Evolutionary conservation across 441 rosid species (phyloP).

Genomic region (Hypseocharis bilobata): DNA sequence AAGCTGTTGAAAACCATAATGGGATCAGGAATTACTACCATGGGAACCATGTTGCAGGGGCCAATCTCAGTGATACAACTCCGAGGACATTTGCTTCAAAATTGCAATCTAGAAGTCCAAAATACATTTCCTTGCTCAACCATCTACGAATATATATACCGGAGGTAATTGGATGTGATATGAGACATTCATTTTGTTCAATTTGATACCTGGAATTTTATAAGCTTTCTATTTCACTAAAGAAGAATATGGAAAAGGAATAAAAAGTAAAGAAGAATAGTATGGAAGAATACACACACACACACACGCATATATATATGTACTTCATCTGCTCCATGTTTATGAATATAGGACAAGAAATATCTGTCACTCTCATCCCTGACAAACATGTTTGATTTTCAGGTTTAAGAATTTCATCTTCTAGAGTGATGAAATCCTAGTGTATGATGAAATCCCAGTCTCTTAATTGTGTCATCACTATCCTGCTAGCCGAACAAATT

Average conservation of each 20-base stretch:
- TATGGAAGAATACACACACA: no score
- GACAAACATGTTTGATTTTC: background rate
- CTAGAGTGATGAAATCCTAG: background rate
- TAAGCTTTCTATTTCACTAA: background rate
- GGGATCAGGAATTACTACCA: conserved; percentile 80
- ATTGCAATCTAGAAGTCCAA: conserved; percentile 94
- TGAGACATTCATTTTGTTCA: conserved; percentile 1
- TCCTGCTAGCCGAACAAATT: background rate
- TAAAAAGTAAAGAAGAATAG: background rate
- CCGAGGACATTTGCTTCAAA: conserved; percentile 88
- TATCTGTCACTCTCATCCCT: background rate
- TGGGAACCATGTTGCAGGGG: conserved; percentile 81
- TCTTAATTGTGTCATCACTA: background rate
- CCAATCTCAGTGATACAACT: conserved; percentile 66
- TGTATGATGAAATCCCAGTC: background rate
- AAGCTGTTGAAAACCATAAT: conserved; percentile 86
- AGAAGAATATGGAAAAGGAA: background rate
- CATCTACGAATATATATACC: conserved; percentile 94
- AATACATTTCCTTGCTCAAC: conserved; percentile 94
- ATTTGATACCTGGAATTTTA: background rate
- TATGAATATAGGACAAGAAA: background rate
- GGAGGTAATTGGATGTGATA: conserved; percentile 50
- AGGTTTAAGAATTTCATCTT: background rate
- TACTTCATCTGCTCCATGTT: background rate
- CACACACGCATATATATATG: no score